Base-by-base conservation (phyloP, 257 asterid genomes). In the Fraxinus pennsylvanica region DNA sequence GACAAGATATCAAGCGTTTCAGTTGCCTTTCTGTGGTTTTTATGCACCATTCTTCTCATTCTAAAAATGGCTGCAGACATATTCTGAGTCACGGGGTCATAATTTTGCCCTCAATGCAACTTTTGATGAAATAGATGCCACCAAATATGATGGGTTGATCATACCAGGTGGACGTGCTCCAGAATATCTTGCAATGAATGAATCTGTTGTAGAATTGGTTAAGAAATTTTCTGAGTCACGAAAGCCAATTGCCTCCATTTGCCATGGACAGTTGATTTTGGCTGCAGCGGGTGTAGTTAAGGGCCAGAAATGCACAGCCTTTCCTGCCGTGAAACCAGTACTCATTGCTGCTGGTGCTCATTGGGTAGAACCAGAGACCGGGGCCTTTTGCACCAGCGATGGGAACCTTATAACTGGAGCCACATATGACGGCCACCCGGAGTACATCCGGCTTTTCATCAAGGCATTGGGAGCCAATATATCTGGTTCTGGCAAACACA, bases 101-200 rank as follows among this genome's bases (percentile, higher is more conserved):
- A 95, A 95, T 71, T 95, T 95, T 81, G 75, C 89, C 47, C 91
- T 95, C 43, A 95, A 95, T 82, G 98, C 99, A 73, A 89, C 91
- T 57, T 91, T 95, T 54, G 90, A 89, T 76, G 97, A 91, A 78
- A 66, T 91, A 36, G 94, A 93, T 29, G 83, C 87, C 67, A 8
- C 87, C 81, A 89, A 82, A 63, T 95, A 95, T 78, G 97, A 95
- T 78, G 99, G 99, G 41, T 78, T 95, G 79, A 73, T 95, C 67
- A 90, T 95, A 78, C 96, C 97, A 21, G 98, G 98, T 68, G 99
- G 99, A 61, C 97, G 99, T 79, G 99, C 98, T 76, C 98, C 97
- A 14, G 99, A 95, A 76, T 95, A 95, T 86, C 96, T 95, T 35
- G 97, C 98, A 15, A 72, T 91, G 83, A 81, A 90, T 78, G 89